Base-by-base conservation (phyloP, 768 basidiomycete genomes). In the Hygrophoropsis aurantiaca region DNA sequence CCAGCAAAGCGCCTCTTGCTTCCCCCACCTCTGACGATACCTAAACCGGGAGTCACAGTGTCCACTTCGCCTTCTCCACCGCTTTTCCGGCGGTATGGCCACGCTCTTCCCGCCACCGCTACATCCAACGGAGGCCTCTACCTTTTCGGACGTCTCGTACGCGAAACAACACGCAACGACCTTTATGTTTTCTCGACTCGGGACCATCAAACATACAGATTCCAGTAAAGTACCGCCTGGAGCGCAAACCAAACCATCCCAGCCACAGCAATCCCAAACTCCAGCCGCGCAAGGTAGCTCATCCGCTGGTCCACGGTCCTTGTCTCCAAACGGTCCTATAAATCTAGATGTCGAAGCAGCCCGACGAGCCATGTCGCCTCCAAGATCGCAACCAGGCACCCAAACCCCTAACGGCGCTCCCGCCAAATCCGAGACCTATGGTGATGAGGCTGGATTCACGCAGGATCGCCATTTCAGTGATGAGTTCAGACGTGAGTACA, bases 41-140 rank as follows among this genome's bases (percentile, higher is more conserved):
- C 75, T 41, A 87, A 84, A 53, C 83, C 84, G 11, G 84, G 81
- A 37, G 69, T 80, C 42, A 74, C 73, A 1, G 77, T 81, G 15
- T 77, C 86, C 8, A 80, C 79, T 0, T 71, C 80, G 1, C 82
- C 84, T 2, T 92, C 91, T 0, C 86, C 90, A 0, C 84, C 86
- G 2, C 95, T 95, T 0, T 98, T 98, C 67, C 95, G 95, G 20
- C 85, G 95, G 34, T 99, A 98, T 61, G 97, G 95, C 20, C 91
- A 97, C 61, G 86, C 94, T 11, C 80, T 97, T 5, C 94, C 94
- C 8, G 79, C 87, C 5, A 79, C 77, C 7, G 80, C 90, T 2
- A 86, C 85, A 19, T 62, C 79, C n/a, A 77, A 74, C 5, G 97
- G 97, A 7, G 94, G 98, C 57, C 83, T 99, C 53, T 94, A 92